These are phyloP conservation scores for Raffaelea arxii DNA, from an alignment of 2,329 filamentous ascomycete genomes.

Conservation along the genomic window DNA sequence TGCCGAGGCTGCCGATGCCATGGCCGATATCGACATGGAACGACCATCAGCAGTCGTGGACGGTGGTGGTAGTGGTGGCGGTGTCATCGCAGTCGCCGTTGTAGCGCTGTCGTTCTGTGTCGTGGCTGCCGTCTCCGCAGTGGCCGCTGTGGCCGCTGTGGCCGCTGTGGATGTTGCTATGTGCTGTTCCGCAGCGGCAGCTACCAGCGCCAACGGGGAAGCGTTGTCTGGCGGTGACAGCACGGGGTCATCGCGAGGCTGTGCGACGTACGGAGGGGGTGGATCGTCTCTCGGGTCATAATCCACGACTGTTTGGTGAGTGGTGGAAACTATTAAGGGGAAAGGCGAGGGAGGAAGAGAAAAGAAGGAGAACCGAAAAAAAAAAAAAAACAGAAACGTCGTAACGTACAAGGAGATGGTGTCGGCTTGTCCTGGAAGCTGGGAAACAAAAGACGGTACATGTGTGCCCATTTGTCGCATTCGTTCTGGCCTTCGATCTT, in stretches of 20 bases:
- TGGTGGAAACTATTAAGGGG: neutral
- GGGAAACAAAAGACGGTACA: conserved; percentile 27
- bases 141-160: too few species aligned
- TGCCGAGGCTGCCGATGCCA: too few species aligned
- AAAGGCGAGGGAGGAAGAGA: neutral
- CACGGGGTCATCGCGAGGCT: too few species aligned
- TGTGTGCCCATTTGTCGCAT: conserved; percentile 26
- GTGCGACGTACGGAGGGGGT: too few species aligned
- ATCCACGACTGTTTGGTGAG: conserved; percentile 1
- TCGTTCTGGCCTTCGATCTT: conserved; percentile 20
- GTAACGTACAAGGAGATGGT: conserved; percentile 23
- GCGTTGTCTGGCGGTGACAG: too few species aligned
- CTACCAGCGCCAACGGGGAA: conserved; percentile 5
- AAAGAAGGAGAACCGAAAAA: neutral
- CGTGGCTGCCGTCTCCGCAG: too few species aligned
- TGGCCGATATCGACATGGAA: too few species aligned
- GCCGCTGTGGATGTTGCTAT: neutral
- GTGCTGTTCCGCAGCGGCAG: conserved; percentile 4
- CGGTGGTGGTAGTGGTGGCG: too few species aligned
- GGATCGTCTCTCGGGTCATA: conserved; percentile 6
- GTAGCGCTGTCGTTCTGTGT: too few species aligned
- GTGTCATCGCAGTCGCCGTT: too few species aligned
- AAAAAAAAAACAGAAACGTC: neutral
- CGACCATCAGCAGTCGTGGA: too few species aligned
- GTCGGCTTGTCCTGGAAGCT: conserved; percentile 16